Evolutionary conservation across 2,329 filamentous ascomycete species (phyloP), one percentile per base, ranked within the genome.

Genomic region (Bipolaris victoriae): DNA sequence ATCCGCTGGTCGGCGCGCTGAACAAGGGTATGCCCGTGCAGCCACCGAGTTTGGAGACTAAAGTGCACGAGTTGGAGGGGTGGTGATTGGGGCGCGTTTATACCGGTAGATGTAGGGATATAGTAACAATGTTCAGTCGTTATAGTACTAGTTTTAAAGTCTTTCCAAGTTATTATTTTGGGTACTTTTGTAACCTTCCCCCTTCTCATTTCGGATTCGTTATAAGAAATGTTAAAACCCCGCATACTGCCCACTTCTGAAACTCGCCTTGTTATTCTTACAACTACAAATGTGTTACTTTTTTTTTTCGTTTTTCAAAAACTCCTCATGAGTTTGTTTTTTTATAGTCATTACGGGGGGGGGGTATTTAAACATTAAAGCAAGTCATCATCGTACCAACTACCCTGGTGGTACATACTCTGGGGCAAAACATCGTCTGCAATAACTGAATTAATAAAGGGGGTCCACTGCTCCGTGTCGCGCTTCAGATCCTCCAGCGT

Each of bases 11-110:
- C 0, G 58, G 56, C 1, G 71, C 68, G n/a, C 35, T 76, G 59
- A 71, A 68, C 43, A 65, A 56, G 22, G 73, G 73, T 2, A 72
- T 72, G 70, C 67, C 67, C 7, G 58, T 70, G 15, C 67, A 68
- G 63, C 69, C 71, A 15, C 67, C 67, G 15, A 68, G 62, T 49
- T 56, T 75, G 47, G 64, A 68, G 56, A 73, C 67, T 1, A 61
- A 47, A 1, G 68, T 49, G 1, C 58, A 68, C 33, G 69, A 64
- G 15, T 55, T 74, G 58, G 63, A 59, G 10, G 72, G 72, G 5
- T 74, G 71, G 72, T 72, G 22, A 57, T 16, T 16, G 16, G 11
- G 7, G 2, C 3, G 5, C 7, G 15, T 18, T 15, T 3, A 43
- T 13, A 7, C 31, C 13, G 22, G 1, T 18, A 16, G n/a, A 39